Evolutionary conservation across 768 basidiomycete genomes (phyloP).

Genomic region (Rhodotorula sphaerocarpa): DNA sequence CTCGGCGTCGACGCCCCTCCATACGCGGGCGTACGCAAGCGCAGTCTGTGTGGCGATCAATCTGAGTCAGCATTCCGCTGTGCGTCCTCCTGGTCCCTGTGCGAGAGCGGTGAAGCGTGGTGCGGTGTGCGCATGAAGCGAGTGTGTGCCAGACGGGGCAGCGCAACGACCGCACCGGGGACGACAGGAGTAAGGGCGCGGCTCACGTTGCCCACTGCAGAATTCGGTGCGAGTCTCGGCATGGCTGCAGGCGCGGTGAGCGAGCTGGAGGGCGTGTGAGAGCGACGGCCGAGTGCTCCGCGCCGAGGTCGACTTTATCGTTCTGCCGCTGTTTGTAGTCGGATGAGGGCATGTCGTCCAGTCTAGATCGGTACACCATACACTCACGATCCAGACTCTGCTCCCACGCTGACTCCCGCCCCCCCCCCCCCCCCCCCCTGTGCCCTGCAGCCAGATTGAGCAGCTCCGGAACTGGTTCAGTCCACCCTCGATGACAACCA

Average conservation of each 20-base stretch:
- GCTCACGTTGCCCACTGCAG: background rate
- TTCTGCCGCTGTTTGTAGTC: no score
- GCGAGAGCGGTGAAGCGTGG: no score
- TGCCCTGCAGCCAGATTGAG: slow-evolving; percentile 84
- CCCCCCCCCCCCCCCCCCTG: slow-evolving; percentile 33
- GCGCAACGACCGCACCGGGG: no score
- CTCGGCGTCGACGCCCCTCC: slow-evolving; percentile 89
- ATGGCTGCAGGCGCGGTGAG: background rate
- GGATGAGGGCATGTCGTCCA: slow-evolving; percentile 12
- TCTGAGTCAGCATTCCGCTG: background rate
- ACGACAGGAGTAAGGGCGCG: no score
- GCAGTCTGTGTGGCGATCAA: slow-evolving; percentile 57
- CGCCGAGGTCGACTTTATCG: background rate
- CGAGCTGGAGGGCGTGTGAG: background rate
- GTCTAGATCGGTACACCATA: slow-evolving; percentile 26
- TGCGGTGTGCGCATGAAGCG: no score
- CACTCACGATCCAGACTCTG: background rate
- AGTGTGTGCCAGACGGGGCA: no score
- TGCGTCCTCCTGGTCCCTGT: no score
- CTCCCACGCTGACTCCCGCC: background rate
- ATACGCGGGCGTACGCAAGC: slow-evolving; percentile 85
- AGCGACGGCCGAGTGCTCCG: background rate
- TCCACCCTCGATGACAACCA: background rate
- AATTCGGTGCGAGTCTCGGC: slow-evolving; percentile 4
- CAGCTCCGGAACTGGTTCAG: slow-evolving; percentile 64